Percentiles rank a stretch among this genome's conserved stretches.
Evolutionary conservation across 2,329 filamentous ascomycete species (phyloP).

Genomic region (Pestalotiopsis sp.): DNA sequence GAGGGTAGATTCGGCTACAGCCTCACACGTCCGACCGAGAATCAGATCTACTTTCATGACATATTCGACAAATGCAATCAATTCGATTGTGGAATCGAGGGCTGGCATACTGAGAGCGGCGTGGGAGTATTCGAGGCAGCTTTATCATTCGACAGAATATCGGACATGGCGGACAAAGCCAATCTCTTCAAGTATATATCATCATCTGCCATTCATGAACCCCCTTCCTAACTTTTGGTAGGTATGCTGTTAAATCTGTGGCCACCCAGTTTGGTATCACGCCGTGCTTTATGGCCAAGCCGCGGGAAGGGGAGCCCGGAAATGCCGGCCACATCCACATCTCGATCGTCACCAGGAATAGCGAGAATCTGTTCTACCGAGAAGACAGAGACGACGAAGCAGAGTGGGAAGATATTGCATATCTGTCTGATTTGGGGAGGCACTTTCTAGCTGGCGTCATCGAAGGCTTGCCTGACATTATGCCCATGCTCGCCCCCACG

Average conservation of each 20-base stretch:
- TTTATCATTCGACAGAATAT: background rate
- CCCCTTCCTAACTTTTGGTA: background rate
- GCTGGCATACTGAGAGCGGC: background rate
- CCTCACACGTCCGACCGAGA: background rate
- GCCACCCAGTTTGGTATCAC: background rate
- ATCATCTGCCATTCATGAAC: background rate
- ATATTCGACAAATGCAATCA: background rate
- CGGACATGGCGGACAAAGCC: background rate
- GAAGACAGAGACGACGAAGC: background rate
- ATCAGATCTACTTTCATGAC: background rate
- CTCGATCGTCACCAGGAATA: background rate
- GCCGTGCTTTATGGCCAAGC: constrained; percentile 1
- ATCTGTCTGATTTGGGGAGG: background rate
- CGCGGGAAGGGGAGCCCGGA: background rate
- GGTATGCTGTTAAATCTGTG: background rate
- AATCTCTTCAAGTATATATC: background rate
- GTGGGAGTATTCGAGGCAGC: background rate
- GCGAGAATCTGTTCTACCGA: background rate
- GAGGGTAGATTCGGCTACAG: background rate
- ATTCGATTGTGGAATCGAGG: background rate
- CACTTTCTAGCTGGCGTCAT: background rate
- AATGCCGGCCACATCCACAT: background rate
- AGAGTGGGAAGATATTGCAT: background rate
- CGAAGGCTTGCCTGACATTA: background rate
- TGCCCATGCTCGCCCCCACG: background rate